Evolutionary conservation across 306 rosid species (phyloP).

Genomic region (Macrotyloma uniflorum): DNA sequence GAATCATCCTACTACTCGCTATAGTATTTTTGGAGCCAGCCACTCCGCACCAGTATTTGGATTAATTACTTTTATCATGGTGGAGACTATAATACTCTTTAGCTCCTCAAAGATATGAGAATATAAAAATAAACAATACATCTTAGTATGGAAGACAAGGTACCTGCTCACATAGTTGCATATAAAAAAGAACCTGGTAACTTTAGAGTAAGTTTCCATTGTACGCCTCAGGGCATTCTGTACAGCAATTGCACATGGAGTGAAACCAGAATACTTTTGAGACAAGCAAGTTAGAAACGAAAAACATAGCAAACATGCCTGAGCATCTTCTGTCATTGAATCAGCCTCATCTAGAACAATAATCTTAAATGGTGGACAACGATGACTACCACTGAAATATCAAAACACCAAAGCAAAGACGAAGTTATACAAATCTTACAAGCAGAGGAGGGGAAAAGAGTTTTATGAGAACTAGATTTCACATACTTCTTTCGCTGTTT

Average conservation of each 20-base stretch:
- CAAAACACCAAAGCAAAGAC: constrained; percentile 3
- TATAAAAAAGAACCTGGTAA: constrained; percentile 90
- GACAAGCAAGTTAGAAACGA: background rate
- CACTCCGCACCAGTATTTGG: background rate
- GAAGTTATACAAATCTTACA: background rate
- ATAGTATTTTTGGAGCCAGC: background rate
- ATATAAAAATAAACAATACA: constrained; percentile 3
- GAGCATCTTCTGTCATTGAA: constrained; percentile 99
- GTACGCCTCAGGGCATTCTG: constrained; percentile 97
- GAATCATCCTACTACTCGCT: background rate
- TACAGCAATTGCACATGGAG: constrained; percentile 23
- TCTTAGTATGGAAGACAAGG: constrained; percentile 9
- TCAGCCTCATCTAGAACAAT: constrained; percentile 97
- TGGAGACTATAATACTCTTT: background rate
- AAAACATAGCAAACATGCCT: constrained; percentile 52
- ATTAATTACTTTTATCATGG: background rate
- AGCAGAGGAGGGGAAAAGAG: background rate
- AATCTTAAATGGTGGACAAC: constrained; percentile 90
- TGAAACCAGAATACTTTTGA: background rate
- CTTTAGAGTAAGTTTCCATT: constrained; percentile 94
- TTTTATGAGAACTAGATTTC: background rate
- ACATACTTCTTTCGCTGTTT: constrained; percentile 57
- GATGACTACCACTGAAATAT: constrained; percentile 70
- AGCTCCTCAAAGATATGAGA: constrained; percentile 5
- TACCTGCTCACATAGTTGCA: constrained; percentile 98